Percentiles rank a stretch among this genome's conserved stretches.
phyloP scores from a whole-genome alignment of 2,329 filamentous ascomycete genomes.

The Talaromyces sp. region DNA sequence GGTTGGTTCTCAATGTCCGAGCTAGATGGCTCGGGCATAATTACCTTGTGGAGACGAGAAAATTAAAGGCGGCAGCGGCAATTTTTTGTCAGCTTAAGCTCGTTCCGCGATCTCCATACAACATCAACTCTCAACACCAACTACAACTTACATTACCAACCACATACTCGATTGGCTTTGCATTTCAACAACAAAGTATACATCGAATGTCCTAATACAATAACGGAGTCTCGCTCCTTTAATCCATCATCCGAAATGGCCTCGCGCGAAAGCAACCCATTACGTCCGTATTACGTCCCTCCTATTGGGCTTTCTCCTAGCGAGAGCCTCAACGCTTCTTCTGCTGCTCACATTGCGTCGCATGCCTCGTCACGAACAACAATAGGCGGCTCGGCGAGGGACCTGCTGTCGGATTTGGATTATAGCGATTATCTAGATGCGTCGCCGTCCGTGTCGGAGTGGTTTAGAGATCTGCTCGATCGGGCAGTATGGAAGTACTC shows the following conservation, averaged over 20 bases:
- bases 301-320: slow-evolving; percentile 61
- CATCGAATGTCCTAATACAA: slow-evolving; percentile 9
- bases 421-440: slow-evolving; percentile 84
- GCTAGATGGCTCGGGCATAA: slow-evolving; percentile 1
- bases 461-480: slow-evolving; percentile 74
- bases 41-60: slow-evolving; percentile 16
- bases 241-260: slow-evolving; percentile 23
- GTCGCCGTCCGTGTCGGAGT: slow-evolving; percentile 72
- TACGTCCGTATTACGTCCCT: slow-evolving; percentile 62
- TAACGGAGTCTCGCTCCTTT: slow-evolving; percentile 3
- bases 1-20: background rate
- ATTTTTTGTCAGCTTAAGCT: slow-evolving; percentile 5
- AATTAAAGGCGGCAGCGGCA: slow-evolving; percentile 7
- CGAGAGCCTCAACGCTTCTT: slow-evolving; percentile 36
- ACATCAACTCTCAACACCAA: background rate
- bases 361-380: slow-evolving; percentile 48
- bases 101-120: background rate
- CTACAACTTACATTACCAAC: background rate
- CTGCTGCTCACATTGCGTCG: slow-evolving; percentile 32
- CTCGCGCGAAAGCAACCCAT: slow-evolving; percentile 50
- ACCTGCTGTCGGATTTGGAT: slow-evolving; percentile 86
- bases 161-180: background rate
- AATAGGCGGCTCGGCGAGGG: slow-evolving; percentile 67
- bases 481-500: slow-evolving; percentile 90
- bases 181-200: background rate